Conservation (phyloP, 2,329 filamentous ascomycete genomes). For the Cladosporium sp. region DNA sequence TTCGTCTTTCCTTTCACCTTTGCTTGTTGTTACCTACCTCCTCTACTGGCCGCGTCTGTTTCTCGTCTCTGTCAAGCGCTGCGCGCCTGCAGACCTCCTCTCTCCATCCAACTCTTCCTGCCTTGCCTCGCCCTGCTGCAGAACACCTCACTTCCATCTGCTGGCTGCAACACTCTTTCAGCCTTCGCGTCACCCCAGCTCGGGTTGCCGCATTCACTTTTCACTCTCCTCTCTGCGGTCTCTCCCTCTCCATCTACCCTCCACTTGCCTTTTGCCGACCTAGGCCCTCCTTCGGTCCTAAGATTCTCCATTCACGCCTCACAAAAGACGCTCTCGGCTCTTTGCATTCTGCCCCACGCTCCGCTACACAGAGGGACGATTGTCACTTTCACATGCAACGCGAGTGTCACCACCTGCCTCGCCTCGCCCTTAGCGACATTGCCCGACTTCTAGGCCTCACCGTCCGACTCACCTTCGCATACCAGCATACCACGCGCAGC, state of each 20-base stretch:
- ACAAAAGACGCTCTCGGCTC: too few species aligned
- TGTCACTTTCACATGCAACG: conserved; percentile 10
- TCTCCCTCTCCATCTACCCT: too few species aligned
- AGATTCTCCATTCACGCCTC: too few species aligned
- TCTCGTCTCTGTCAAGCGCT: background rate
- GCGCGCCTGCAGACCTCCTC: background rate
- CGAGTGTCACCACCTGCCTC: background rate
- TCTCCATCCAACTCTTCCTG: too few species aligned
- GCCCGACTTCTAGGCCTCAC: background rate
- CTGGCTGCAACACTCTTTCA: background rate
- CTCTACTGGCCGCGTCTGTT: background rate
- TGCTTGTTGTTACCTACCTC: background rate
- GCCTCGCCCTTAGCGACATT: background rate
- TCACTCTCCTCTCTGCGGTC: background rate
- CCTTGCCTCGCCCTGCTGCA: too few species aligned
- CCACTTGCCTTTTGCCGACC: too few species aligned
- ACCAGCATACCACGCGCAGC: too few species aligned
- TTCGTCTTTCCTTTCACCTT: background rate
- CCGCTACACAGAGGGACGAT: conserved; percentile 3
- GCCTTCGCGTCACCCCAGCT: background rate
- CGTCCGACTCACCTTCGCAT: too few species aligned
- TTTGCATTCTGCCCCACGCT: background rate
- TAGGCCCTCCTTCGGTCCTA: too few species aligned
- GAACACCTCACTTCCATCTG: too few species aligned
- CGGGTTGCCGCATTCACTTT: background rate